Evolutionary conservation across 2,329 filamentous ascomycete genomes (phyloP), one percentile per base, ranked within the genome.

Genomic region (Apiospora malaysiana): DNA sequence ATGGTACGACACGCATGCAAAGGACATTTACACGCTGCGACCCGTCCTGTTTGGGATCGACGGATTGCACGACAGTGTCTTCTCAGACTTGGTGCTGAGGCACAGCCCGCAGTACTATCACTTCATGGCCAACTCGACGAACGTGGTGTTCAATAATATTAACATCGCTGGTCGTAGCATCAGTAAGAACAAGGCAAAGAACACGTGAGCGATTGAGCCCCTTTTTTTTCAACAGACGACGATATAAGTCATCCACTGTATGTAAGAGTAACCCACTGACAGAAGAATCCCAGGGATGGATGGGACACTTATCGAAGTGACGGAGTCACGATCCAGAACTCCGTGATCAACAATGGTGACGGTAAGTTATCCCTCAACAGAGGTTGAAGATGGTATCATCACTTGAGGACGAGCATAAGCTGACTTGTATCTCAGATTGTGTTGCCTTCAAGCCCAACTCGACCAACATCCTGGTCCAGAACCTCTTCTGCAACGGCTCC

Each of bases 371-470:
- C 21, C 6, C 6, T 76, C 47, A 14, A 14, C 47, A n/a, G 3
- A 65, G 21, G 2, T n/a, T 18, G 51, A 16, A 3, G 27, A 12
- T 32, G 32, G 32, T 32, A 32, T 6, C 32, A 32, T 6, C 32
- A 32, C 6, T 32, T 32, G 32, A 32, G 6, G 32, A 6, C 32
- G 32, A 32, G 32, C 6, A 32, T 4, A 32, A 32, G 75, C 67
- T 56, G 10, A 73, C 27, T 63, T 40, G 14, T 3, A 1, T 4
- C 32, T 10, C 32, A 63, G 88, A 94, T 77, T 93, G 92, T 72
- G 89, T 93, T 16, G 90, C 90, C 0, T 93, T 93, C 85, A 93
- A 93, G 80, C 91, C 91, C 23, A 93, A 93, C 78, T 90, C 87
- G 75, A 93, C 90, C 59, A 86, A 92, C 73, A 88, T 93, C 9